Conservation (phyloP, 306 rosid genomes). For the Rubus parviflorus region DNA sequence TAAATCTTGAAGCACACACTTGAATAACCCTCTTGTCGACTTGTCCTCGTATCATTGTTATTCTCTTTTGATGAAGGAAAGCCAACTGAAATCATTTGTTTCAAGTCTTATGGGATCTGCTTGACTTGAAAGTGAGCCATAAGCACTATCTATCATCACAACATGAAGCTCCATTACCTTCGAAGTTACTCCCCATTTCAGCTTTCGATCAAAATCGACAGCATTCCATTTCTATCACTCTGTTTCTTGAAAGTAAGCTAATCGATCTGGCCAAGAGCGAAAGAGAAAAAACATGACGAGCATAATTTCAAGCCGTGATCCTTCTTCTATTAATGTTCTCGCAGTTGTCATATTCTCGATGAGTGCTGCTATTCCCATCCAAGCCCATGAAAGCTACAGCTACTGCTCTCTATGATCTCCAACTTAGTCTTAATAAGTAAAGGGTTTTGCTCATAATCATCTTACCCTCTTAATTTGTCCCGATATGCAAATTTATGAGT, state of each 20-base stretch:
- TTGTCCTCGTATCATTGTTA: not conserved
- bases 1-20: not conserved
- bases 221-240: not conserved
- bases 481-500: not conserved
- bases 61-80: not conserved
- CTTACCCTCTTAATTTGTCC: not conserved
- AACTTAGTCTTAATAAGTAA: not conserved
- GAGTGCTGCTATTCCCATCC: not conserved
- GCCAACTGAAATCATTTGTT: not conserved
- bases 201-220: not conserved
- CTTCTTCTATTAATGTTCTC: not conserved
- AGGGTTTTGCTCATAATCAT: not conserved
- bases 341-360: not conserved
- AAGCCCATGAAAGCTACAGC: not conserved
- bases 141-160: not conserved
- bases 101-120: not conserved
- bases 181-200: not conserved
- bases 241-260: not conserved
- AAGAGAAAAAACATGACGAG: not conserved
- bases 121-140: conserved; percentile 10
- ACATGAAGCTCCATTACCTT: not conserved
- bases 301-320: not conserved
- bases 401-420: not conserved
- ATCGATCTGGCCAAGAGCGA: not conserved
- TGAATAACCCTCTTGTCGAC: not conserved